Evolutionary conservation across 352 stramenopile species (phyloP).

Genomic region (Pythium chondricola): DNA sequence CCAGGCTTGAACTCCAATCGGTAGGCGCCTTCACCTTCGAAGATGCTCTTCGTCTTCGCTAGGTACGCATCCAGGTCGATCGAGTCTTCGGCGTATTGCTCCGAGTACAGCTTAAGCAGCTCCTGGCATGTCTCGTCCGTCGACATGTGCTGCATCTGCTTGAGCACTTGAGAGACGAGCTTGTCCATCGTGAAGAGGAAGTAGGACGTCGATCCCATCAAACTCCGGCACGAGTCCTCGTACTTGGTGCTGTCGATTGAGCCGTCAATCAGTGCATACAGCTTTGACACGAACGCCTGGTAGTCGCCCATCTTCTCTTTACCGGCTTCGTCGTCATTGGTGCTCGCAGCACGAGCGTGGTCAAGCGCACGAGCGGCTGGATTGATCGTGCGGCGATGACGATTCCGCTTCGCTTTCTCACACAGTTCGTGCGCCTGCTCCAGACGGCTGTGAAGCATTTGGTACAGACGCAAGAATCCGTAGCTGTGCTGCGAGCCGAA

Average conservation of each 20-base stretch:
- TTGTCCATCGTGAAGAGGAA: constrained; percentile 92
- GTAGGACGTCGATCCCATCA: constrained; percentile 88
- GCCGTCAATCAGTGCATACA: constrained; percentile 83
- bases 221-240: constrained; percentile 83
- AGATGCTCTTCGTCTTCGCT: constrained; percentile 71
- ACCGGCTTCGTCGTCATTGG: constrained; percentile 27
- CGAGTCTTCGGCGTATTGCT: constrained; percentile 28
- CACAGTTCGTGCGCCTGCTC: constrained; percentile 77
- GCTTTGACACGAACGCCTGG: constrained; percentile 78
- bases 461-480: constrained; percentile 85
- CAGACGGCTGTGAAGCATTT: constrained; percentile 83
- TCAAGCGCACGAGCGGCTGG: constrained; percentile 72
- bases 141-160: constrained; percentile 85
- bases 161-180: constrained; percentile 75
- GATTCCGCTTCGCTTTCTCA: constrained; percentile 82
- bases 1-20: constrained; percentile 81
- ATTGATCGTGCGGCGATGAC: constrained; percentile 83
- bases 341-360: constrained; percentile 55
- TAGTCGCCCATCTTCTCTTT: constrained; percentile 85
- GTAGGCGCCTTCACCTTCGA: constrained; percentile 78
- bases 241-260: constrained; percentile 86
- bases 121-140: constrained; percentile 79
- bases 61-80: constrained; percentile 52
- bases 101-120: constrained; percentile 66
- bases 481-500: constrained; percentile 85